Evolutionary conservation across 768 basidiomycete genomes (phyloP).

Genomic region (Stropharia rugosoannulata): DNA sequence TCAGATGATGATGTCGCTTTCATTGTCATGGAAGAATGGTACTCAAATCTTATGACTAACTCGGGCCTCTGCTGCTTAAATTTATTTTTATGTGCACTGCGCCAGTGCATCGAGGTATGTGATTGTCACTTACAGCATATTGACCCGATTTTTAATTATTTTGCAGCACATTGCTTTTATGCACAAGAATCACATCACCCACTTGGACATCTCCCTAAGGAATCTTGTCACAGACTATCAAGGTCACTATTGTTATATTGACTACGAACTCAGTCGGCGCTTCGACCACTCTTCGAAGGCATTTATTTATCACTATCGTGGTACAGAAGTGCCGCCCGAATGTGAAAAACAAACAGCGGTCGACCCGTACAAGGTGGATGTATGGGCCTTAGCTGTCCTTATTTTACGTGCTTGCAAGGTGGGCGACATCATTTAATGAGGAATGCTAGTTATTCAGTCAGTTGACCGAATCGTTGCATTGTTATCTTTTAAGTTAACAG

Average conservation of each 20-base stretch:
- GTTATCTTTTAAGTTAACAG: constrained; percentile 42
- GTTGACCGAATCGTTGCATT: constrained; percentile 1
- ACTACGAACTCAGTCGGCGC: constrained; percentile 65
- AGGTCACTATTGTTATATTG: constrained; percentile 70
- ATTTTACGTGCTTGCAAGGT: constrained; percentile 69
- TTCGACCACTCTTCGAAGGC: constrained; percentile 40
- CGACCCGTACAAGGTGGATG: constrained; percentile 71
- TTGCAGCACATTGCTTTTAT: constrained; percentile 66
- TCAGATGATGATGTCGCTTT: constrained; percentile 53
- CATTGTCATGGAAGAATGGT: constrained; percentile 84
- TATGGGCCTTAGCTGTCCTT: constrained; percentile 70
- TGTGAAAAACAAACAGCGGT: constrained; percentile 46
- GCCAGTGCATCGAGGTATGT: constrained; percentile 68
- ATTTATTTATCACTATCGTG: constrained; percentile 42
- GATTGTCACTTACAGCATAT: background rate
- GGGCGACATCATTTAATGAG: constrained; percentile 12
- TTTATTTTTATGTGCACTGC: constrained; percentile 54
- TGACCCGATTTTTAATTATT: background rate
- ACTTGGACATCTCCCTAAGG: constrained; percentile 69
- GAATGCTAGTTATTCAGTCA: background rate
- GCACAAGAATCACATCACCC: constrained; percentile 64
- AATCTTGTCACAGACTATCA: constrained; percentile 69
- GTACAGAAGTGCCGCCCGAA: constrained; percentile 74
- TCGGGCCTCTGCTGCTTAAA: constrained; percentile 49
- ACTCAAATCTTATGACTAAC: constrained; percentile 53